phyloP scores from a whole-genome alignment of 106 monocot genomes.

The Dactylorhiza incarnata region DNA sequence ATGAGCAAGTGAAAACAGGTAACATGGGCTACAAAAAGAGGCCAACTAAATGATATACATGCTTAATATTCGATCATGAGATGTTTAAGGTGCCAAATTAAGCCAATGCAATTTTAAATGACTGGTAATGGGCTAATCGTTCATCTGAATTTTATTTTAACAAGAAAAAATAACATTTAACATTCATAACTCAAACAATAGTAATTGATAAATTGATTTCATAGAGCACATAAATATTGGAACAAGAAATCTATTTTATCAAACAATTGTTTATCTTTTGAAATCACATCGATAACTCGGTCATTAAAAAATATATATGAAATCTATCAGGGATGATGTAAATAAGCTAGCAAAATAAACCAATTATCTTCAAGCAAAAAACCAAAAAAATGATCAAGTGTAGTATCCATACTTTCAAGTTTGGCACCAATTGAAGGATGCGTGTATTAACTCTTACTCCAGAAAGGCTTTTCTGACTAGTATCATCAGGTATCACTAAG shows the following conservation, averaged over 20 bases:
- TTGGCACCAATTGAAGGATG: conserved; percentile 7
- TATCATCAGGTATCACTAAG: conserved; percentile 2
- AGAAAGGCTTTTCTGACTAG: conserved; percentile 1
- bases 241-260: background rate
- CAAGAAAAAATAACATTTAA: background rate
- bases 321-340: background rate
- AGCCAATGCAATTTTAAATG: background rate
- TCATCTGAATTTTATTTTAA: no score
- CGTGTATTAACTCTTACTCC: conserved; percentile 1
- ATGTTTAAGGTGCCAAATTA: background rate
- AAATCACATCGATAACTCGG: background rate
- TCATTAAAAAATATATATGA: background rate
- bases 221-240: background rate
- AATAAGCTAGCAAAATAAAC: background rate
- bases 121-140: no score
- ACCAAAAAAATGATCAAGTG: background rate
- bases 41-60: background rate
- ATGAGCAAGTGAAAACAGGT: background rate
- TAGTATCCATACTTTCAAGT: conserved; percentile 1
- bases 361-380: background rate
- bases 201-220: background rate
- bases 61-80: background rate
- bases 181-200: background rate
- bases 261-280: background rate
- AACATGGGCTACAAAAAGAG: background rate